These are phyloP conservation scores for Suhomyces canberraensis DNA, from an alignment of 805 yeast genomes.

Conservation along the genomic window DNA sequence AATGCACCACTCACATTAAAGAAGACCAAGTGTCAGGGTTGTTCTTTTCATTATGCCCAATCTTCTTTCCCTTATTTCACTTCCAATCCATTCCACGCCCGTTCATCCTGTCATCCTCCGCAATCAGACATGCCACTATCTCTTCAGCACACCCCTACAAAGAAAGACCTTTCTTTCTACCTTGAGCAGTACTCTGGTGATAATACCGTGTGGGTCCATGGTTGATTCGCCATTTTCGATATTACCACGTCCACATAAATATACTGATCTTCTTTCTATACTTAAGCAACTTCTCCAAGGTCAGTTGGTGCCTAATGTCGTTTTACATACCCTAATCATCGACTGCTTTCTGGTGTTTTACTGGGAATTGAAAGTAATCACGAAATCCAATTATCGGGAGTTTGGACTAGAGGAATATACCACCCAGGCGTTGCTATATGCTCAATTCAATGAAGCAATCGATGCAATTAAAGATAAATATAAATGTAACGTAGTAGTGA, in stretches of 20 bases:
- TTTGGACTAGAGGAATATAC: conserved; percentile 8
- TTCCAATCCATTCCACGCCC: too few relatives aligned
- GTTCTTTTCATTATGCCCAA: too few relatives aligned
- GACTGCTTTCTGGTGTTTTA: conserved; percentile 35
- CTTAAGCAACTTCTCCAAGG: conserved; percentile 2
- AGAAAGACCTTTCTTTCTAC: too few relatives aligned
- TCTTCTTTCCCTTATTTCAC: too few relatives aligned
- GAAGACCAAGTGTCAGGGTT: too few relatives aligned
- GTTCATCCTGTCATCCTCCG: too few relatives aligned
- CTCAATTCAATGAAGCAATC: conserved; percentile 11
- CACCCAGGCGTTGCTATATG: conserved; percentile 12
- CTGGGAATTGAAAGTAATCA: conserved; percentile 24
- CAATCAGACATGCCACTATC: too few relatives aligned
- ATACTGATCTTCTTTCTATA: neutral
- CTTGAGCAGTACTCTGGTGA: too few relatives aligned
- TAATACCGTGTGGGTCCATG: conserved; percentile 2
- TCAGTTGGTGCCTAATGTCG: neutral
- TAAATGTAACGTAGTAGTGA: conserved; percentile 26
- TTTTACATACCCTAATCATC: conserved; percentile 21
- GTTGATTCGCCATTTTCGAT: neutral
- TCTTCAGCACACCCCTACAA: too few relatives aligned
- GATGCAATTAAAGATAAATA: conserved; percentile 14
- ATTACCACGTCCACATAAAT: neutral
- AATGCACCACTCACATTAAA: too few relatives aligned
- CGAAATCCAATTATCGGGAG: conserved; percentile 3